Conservation (phyloP, 495 filamentous ascomycete genomes). For the Aspergillus heteromorphus region DNA sequence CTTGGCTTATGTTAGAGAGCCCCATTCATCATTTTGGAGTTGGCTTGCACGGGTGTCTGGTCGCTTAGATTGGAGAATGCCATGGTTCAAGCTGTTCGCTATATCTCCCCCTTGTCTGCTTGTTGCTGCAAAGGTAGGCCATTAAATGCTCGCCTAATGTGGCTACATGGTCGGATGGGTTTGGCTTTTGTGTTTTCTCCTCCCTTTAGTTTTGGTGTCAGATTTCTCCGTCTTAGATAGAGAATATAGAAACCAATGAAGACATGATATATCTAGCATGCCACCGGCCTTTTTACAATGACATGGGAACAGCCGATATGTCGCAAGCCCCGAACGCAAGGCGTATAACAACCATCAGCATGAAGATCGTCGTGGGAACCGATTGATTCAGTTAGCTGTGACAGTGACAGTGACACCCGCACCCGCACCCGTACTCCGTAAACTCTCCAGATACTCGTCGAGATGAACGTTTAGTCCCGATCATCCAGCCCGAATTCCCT, state of each 20-base stretch:
- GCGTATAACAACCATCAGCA: too few species aligned
- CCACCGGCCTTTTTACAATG: too few species aligned
- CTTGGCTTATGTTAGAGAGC: neutral
- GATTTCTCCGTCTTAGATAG: neutral
- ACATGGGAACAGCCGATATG: too few species aligned
- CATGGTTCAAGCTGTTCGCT: neutral
- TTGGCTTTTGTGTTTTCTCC: neutral
- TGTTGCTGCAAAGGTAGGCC: neutral
- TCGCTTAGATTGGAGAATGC: constrained; percentile 3
- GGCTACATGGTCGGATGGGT: neutral
- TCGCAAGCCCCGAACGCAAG: too few species aligned
- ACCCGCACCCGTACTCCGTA: neutral
- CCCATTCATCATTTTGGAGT: neutral
- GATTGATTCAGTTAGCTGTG: too few species aligned
- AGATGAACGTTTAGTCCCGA: too few species aligned
- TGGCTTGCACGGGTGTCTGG: neutral
- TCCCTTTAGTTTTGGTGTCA: too few species aligned
- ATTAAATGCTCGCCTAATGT: neutral
- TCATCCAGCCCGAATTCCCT: constrained; percentile 47
- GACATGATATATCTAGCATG: too few species aligned
- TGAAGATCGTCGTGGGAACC: too few species aligned
- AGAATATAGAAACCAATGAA: neutral
- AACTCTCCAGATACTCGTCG: too few species aligned
- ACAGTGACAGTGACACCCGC: neutral
- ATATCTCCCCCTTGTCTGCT: constrained; percentile 3